Evolutionary conservation across 371 early-diverging fungal genomes (phyloP).

Genomic region (Rozella allomycis): DNA sequence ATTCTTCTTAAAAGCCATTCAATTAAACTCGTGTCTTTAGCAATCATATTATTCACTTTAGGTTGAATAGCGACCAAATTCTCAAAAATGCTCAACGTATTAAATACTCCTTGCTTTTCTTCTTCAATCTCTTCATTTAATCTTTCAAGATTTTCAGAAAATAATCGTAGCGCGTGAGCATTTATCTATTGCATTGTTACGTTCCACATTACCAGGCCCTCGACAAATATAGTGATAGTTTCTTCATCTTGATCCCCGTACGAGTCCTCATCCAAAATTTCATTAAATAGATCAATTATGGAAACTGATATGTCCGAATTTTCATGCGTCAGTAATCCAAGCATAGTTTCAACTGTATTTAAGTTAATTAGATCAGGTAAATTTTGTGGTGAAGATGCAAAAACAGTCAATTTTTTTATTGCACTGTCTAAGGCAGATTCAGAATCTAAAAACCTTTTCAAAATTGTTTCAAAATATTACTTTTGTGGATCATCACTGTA

Average conservation of each 20-base stretch:
- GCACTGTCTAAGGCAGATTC: constrained; percentile 81
- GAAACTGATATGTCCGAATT: constrained; percentile 78
- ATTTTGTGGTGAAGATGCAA: constrained; percentile 54
- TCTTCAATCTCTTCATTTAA: constrained; percentile 42
- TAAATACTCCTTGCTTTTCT: constrained; percentile 69
- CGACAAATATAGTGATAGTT: constrained; percentile 41
- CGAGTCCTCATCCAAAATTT: constrained; percentile 75
- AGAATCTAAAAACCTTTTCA: constrained; percentile 60
- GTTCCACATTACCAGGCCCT: constrained; percentile 30
- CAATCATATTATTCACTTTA: constrained; percentile 35
- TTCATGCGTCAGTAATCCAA: constrained; percentile 61
- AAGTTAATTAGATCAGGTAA: constrained; percentile 47
- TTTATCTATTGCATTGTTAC: constrained; percentile 20
- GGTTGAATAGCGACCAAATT: constrained; percentile 54
- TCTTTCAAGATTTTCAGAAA: constrained; percentile 53
- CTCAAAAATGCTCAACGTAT: constrained; percentile 60
- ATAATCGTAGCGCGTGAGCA: constrained; percentile 41
- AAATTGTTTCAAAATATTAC: constrained; percentile 5
- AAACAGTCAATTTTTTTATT: constrained; percentile 42
- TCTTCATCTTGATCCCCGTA: constrained; percentile 25
- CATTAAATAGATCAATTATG: constrained; percentile 58
- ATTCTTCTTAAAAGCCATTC: constrained; percentile 51
- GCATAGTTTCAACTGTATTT: constrained; percentile 35
- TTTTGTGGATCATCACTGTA: constrained; percentile 50
- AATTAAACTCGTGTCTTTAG: constrained; percentile 34